phyloP scores from a whole-genome alignment of 805 yeast species.

The Zygosaccharomyces kombuchaensis region DNA sequence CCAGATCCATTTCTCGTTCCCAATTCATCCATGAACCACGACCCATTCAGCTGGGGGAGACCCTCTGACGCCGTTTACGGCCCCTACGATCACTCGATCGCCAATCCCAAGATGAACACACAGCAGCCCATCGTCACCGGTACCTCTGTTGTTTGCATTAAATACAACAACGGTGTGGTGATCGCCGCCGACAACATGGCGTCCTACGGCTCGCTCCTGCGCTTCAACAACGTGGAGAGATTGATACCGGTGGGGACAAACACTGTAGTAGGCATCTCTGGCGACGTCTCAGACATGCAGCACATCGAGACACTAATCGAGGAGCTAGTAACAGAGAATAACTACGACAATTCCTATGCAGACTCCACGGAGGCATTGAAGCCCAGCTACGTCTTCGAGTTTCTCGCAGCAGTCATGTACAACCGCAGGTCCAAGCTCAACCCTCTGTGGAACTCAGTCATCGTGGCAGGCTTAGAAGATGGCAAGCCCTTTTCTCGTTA shows the following conservation, averaged over 20 bases:
- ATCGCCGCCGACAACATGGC: conserved; percentile 94
- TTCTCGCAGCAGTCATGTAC: conserved; percentile 78
- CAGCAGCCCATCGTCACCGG: conserved; percentile 96
- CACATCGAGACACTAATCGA: conserved; percentile 69
- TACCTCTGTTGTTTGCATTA: conserved; percentile 88
- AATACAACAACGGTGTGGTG: conserved; percentile 83
- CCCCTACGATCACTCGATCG: conserved; percentile 65
- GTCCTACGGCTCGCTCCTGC: conserved; percentile 87
- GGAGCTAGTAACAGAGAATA: conserved; percentile 71
- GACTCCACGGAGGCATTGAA: conserved; percentile 56
- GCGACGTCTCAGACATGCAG: conserved; percentile 93
- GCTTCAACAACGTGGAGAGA: conserved; percentile 83
- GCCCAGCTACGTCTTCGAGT: conserved; percentile 87
- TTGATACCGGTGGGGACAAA: conserved; percentile 76
- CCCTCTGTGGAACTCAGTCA: conserved; percentile 91
- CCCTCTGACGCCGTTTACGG: conserved; percentile 84
- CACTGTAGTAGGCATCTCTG: conserved; percentile 89
- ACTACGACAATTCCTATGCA: conserved; percentile 55
- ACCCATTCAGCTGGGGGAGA: conserved; percentile 93
- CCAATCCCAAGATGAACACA: conserved; percentile 79
- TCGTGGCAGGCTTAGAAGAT: conserved; percentile 85
- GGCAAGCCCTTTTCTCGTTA: conserved; percentile 72
- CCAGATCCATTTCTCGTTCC: not conserved
- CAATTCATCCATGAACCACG: conserved; percentile 71
- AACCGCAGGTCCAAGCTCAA: conserved; percentile 87